phyloP scores from a whole-genome alignment of 345 rosid species.

The Gossypium turneri region DNA sequence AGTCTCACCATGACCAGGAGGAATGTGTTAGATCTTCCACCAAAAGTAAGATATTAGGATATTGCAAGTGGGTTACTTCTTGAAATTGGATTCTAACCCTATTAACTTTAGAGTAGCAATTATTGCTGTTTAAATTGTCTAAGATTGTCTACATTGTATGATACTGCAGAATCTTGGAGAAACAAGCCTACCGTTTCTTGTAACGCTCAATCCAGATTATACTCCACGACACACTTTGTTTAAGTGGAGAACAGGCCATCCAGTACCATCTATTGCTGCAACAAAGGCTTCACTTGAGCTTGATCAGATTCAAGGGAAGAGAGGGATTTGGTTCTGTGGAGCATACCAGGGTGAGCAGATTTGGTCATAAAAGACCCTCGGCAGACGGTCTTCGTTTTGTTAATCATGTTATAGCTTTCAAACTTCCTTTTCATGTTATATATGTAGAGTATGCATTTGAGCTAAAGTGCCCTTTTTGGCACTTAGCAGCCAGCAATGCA shows the following conservation, averaged over 20 bases:
- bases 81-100: background rate
- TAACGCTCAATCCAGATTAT: slow-evolving; percentile 69
- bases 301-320: background rate
- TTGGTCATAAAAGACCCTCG: background rate
- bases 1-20: background rate
- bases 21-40: no score
- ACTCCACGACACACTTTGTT: slow-evolving; percentile 56
- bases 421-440: background rate
- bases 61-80: background rate
- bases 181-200: slow-evolving; percentile 52
- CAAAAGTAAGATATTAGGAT: background rate
- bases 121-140: no score
- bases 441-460: background rate
- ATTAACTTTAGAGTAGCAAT: background rate
- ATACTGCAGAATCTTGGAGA: slow-evolving; percentile 73
- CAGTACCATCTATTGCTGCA: slow-evolving; percentile 84
- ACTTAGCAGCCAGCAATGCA: no score
- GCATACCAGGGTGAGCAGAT: background rate
- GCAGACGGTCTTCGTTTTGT: slow-evolving; percentile 17
- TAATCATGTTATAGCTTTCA: slow-evolving; percentile 6
- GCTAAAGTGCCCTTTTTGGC: background rate
- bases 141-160: background rate
- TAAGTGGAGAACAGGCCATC: slow-evolving; percentile 84
- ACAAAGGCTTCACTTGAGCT: slow-evolving; percentile 60
- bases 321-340: background rate